Evolutionary conservation across 257 asterid genomes (phyloP).

Genomic region (Solanum arcanum): DNA sequence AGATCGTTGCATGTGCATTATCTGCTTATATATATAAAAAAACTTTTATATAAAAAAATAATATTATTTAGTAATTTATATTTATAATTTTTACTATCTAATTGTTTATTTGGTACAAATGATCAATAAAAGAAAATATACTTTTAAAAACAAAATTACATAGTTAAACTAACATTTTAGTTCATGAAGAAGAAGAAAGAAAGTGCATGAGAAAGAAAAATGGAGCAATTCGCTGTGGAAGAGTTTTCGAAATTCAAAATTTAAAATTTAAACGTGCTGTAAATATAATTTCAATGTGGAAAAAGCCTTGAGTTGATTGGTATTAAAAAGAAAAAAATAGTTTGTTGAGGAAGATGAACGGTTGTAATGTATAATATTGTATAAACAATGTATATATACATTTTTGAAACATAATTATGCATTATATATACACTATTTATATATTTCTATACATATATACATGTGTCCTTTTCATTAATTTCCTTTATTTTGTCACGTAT

Average conservation of each 20-base stretch:
- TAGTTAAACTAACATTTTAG: no score
- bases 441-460: neutral
- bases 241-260: neutral
- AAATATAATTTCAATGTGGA: no score
- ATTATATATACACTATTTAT: neutral
- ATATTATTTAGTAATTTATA: neutral
- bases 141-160: neutral
- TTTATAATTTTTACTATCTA: neutral
- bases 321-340: no score
- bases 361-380: neutral
- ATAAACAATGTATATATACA: no score
- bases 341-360: neutral
- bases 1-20: no score
- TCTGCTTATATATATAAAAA: no score
- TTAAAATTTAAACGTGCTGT: neutral
- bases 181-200: neutral
- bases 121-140: neutral
- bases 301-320: neutral
- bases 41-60: no score
- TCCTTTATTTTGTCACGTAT: neutral
- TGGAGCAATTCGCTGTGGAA: neutral
- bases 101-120: neutral
- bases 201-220: neutral
- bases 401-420: neutral
- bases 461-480: no score